Evolutionary conservation across 2,329 filamentous ascomycete species (phyloP).

Genomic region (Trichoderma lentiforme): DNA sequence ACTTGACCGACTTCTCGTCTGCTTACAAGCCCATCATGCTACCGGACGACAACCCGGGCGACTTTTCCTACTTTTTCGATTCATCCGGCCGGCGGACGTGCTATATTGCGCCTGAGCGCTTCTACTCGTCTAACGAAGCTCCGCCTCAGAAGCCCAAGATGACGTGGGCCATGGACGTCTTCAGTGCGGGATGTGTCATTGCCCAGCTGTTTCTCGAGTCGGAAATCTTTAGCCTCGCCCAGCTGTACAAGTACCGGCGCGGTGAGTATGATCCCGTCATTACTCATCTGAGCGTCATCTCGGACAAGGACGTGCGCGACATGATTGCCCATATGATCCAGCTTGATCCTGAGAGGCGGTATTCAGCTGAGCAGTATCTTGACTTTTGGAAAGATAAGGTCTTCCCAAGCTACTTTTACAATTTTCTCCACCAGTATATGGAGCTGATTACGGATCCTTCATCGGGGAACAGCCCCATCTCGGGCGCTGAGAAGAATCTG

Average conservation of each 20-base stretch:
- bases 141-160: conserved; percentile 58
- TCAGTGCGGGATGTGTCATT: conserved; percentile 94
- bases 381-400: conserved; percentile 89
- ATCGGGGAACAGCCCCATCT: conserved; percentile 69
- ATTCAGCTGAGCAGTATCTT: conserved; percentile 90
- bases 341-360: conserved; percentile 84
- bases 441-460: conserved; percentile 88
- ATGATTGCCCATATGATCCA: conserved; percentile 96
- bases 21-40: conserved; percentile 92
- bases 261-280: conserved; percentile 88
- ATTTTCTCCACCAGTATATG: conserved; percentile 97
- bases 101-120: conserved; percentile 92
- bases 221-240: conserved; percentile 95
- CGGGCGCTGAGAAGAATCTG: conserved; percentile 64
- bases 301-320: conserved; percentile 80
- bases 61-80: conserved; percentile 98
- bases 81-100: conserved; percentile 87
- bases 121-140: conserved; percentile 67
- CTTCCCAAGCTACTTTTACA: conserved; percentile 96
- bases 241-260: conserved; percentile 89
- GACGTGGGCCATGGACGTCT: conserved; percentile 97
- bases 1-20: conserved; percentile 94
- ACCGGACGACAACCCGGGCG: conserved; percentile 92
- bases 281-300: conserved; percentile 78
- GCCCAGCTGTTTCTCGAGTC: conserved; percentile 93